Evolutionary conservation across 2,329 filamentous ascomycete species (phyloP), one percentile per base, ranked within the genome.

Genomic region (Fusarium keratoplasticum): DNA sequence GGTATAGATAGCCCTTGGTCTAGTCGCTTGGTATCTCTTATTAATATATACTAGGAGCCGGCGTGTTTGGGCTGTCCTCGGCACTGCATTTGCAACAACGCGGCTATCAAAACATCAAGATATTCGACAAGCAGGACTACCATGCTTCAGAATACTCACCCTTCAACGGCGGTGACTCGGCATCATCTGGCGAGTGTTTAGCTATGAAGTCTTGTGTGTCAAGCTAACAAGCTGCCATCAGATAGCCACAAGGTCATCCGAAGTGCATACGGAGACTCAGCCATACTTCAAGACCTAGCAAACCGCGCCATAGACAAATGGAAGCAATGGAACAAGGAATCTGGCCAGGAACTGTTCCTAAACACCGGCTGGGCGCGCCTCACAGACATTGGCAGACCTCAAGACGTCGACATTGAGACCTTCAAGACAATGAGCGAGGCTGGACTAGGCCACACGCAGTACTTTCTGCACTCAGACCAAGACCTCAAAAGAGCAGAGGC

Each of bases 221-320:
- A n/a, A 8, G 16, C 22, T 36, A 29, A 58, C 11, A 36, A 10
- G 16, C 20, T 6, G 7, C 6, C 18, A 2, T 22, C 16, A 58
- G 35, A 58, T n/a, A 58, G 55, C 55, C n/a, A 60, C 25, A 42
- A 60, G 13, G 57, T 60, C 18, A 42, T 60, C 27, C 57, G 57
- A 7, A 42, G 57, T 38, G 36, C 36, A 6, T 60, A 60, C 10
- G 57, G 57, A 60, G 36, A 42, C 57, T 60, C 57, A 16, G 57
- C 27, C n/a, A 42, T 42, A n/a, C 36, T 60, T 1, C 35, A 60
- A 38, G 36, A 60, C 57, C 57, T 60, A n/a, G 57, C 57, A 16
- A 60, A 60, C 57, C 57, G 36, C 18, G 57, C 35, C 36, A 44
- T 60, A n/a, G 36, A 33, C 57, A 60, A 60, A n/a, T 60, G 36